A percentile compares a stretch with the other conserved stretches of the same genome.
phyloP scores from a whole-genome alignment of 768 basidiomycete genomes.

The Amanita rubescens region DNA sequence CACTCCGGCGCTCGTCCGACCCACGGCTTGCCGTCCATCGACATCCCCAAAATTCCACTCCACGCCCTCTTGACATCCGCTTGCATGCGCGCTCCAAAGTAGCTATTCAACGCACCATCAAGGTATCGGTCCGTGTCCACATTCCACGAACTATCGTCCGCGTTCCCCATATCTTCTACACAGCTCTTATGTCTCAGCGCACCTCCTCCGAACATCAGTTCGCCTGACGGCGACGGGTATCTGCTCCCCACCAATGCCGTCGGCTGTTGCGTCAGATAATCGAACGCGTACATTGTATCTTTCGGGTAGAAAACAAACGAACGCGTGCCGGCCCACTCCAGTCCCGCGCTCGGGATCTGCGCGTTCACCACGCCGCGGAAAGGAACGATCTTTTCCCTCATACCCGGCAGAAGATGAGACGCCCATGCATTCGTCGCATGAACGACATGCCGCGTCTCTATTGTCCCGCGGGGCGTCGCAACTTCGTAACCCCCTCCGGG shows the following conservation, averaged over 20 bases:
- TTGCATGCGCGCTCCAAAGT: conserved; percentile 37
- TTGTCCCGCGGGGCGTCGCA: conserved; percentile 51
- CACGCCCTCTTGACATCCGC: conserved; percentile 50
- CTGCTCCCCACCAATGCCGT: neutral
- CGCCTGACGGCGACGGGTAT: conserved; percentile 19
- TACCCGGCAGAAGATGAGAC: conserved; percentile 57
- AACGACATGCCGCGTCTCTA: conserved; percentile 56
- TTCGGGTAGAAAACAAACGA: conserved; percentile 54
- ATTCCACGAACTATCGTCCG: conserved; percentile 29
- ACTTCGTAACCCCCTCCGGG: conserved; percentile 39
- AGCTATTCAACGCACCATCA: conserved; percentile 36
- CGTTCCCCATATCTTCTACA: conserved; percentile 29
- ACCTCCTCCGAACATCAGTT: conserved; percentile 67
- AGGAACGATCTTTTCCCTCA: conserved; percentile 59
- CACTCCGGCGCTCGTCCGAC: conserved; percentile 52
- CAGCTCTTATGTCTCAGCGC: conserved; percentile 26
- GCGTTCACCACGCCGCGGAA: conserved; percentile 56
- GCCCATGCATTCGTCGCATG: conserved; percentile 85
- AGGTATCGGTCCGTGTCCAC: conserved; percentile 23
- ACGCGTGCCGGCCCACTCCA: conserved; percentile 36
- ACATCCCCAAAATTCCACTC: conserved; percentile 59
- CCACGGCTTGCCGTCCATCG: conserved; percentile 60
- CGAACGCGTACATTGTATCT: conserved; percentile 33
- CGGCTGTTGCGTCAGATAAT: conserved; percentile 63
- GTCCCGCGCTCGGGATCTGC: conserved; percentile 42